Conservation (phyloP, 2,329 filamentous ascomycete genomes). For the Blastomyces parvus region DNA sequence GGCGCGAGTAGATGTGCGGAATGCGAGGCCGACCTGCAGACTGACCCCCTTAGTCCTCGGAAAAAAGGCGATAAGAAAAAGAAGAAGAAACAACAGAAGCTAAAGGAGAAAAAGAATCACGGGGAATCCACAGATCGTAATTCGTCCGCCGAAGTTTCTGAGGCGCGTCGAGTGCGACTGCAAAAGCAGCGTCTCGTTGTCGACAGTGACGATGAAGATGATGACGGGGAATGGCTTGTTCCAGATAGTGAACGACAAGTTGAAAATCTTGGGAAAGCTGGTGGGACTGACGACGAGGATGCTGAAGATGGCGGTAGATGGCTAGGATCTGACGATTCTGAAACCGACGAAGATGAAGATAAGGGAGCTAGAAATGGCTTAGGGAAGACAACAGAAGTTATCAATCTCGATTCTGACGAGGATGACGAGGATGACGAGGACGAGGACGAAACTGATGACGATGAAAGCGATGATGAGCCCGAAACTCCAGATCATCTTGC, state of each 20-base stretch:
- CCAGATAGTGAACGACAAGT: conserved; percentile 54
- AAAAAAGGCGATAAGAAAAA: conserved; percentile 25
- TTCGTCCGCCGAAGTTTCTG: conserved; percentile 16
- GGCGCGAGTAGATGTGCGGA: conserved; percentile 57
- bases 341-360: conserved; percentile 31
- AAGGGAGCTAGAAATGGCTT: conserved; percentile 14
- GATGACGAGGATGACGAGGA: conserved; percentile 23
- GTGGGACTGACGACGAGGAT: conserved; percentile 79
- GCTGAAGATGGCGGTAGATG: conserved; percentile 78
- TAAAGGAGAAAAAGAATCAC: conserved; percentile 30
- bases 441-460: conserved; percentile 35
- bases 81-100: conserved; percentile 34
- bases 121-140: conserved; percentile 34
- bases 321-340: conserved; percentile 62
- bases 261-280: conserved; percentile 61
- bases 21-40: conserved; percentile 65
- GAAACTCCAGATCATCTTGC: conserved; percentile 37
- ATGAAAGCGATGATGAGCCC: conserved; percentile 25
- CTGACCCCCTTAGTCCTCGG: conserved; percentile 38
- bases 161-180: conserved; percentile 21
- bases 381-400: conserved; percentile 29
- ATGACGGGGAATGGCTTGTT: conserved; percentile 71
- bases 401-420: conserved; percentile 19
- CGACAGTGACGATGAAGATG: conserved; percentile 49
- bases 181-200: conserved; percentile 38